A percentile compares a stretch with the other conserved stretches of the same genome.
Conservation (phyloP, 164 flowering plant genomes). For the Liquidambar formosana region DNA sequence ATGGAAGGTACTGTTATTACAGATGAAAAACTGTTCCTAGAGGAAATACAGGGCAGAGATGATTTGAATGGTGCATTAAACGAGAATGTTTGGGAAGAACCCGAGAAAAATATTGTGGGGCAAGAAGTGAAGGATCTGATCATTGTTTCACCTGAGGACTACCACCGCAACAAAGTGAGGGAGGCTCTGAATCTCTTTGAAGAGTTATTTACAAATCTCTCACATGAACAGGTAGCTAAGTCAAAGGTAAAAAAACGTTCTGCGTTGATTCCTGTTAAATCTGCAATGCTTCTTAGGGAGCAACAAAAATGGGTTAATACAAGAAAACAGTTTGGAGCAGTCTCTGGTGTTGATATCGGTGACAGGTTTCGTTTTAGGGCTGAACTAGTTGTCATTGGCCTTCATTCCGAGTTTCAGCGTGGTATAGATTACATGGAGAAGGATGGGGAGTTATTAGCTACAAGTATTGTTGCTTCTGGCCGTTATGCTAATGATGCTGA, state of each 20-base stretch:
- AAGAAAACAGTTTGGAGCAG: slow-evolving; percentile 11
- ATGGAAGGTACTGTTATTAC: neutral
- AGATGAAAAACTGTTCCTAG: neutral
- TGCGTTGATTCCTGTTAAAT: neutral
- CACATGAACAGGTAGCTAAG: neutral
- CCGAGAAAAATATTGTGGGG: neutral
- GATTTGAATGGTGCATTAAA: neutral
- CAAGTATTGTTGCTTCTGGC: slow-evolving; percentile 28
- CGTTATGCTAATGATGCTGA: slow-evolving; percentile 11
- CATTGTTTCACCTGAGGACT: neutral
- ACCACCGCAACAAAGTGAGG: neutral
- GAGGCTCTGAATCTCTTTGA: neutral
- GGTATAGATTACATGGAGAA: slow-evolving; percentile 14
- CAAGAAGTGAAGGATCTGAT: neutral
- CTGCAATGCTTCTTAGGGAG: slow-evolving; percentile 5
- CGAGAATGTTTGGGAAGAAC: neutral
- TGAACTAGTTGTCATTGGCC: slow-evolving; percentile 19
- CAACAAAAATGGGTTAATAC: slow-evolving; percentile 5
- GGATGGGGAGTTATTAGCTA: neutral
- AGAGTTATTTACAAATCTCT: neutral
- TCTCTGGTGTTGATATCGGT: slow-evolving; percentile 23
- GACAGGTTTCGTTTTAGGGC: slow-evolving; percentile 11
- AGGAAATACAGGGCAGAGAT: neutral
- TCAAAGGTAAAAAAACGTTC: neutral
- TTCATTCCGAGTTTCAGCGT: slow-evolving; percentile 8